A percentile compares a stretch with the other conserved stretches of the same genome.
phyloP scores from a whole-genome alignment of 116 monocot species.

The Trichopus zeylanicus region DNA sequence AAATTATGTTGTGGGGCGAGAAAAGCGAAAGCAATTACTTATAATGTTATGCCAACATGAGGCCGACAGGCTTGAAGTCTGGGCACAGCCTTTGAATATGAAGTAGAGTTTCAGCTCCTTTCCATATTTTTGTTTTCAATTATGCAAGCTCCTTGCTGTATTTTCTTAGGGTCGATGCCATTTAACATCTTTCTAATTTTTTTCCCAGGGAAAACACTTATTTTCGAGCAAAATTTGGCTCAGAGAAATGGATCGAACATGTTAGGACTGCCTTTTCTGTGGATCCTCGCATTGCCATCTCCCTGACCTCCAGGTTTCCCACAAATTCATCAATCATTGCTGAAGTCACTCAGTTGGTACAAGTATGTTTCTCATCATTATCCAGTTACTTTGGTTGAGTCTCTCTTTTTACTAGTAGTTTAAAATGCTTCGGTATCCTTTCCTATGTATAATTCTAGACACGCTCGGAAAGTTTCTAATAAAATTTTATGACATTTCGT shows the following conservation, averaged over 20 bases:
- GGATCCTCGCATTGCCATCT: conserved; percentile 81
- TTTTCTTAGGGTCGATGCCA: background rate
- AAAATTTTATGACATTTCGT: background rate
- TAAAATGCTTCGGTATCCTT: background rate
- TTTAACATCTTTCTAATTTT: background rate
- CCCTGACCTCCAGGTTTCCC: conserved; percentile 68
- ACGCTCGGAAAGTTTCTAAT: background rate
- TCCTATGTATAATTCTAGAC: background rate
- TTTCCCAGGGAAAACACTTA: conserved; percentile 48
- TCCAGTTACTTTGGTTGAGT: background rate
- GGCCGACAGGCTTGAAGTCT: conserved; percentile 95
- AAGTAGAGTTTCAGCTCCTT: conserved; percentile 37
- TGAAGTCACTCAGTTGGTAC: conserved; percentile 89
- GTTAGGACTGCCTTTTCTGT: conserved; percentile 88
- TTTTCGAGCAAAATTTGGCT: conserved; percentile 67
- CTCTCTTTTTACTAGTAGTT: background rate
- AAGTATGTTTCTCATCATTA: conserved; percentile 25
- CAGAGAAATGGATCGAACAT: conserved; percentile 95
- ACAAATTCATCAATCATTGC: conserved; percentile 50
- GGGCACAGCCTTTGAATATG: conserved; percentile 85
- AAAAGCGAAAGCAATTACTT: conserved; percentile 84
- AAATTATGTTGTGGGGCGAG: conserved; percentile 61
- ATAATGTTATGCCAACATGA: conserved; percentile 93
- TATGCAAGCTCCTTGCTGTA: conserved; percentile 3
- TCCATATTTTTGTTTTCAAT: background rate